Evolutionary conservation across 2,329 filamentous ascomycete species (phyloP).

Genomic region (Orbilia blumenaviensis): DNA sequence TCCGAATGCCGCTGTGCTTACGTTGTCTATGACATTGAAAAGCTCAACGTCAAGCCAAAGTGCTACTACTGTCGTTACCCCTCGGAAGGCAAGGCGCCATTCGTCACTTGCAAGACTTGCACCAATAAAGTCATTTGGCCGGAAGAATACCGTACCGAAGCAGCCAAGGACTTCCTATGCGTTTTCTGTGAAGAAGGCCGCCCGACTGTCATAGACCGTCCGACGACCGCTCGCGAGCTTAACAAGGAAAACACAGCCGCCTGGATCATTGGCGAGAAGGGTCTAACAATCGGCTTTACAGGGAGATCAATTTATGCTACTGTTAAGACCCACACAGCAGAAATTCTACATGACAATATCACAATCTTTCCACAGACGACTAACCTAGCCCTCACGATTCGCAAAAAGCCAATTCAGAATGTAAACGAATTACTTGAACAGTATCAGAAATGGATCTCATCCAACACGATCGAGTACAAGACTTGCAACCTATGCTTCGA

Average conservation of each 20-base stretch:
- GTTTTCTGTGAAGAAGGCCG: constrained; percentile 61
- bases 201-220: constrained; percentile 60
- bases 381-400: constrained; percentile 58
- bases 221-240: constrained; percentile 62
- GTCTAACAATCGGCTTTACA: constrained; percentile 61
- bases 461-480: constrained; percentile 59
- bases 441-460: constrained; percentile 61
- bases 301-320: constrained; percentile 62
- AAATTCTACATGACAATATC: constrained; percentile 61
- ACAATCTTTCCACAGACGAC: constrained; percentile 59
- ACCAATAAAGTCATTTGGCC: constrained; percentile 65
- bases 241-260: constrained; percentile 62
- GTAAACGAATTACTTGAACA: constrained; percentile 59
- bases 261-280: constrained; percentile 64
- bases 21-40: constrained; percentile 64
- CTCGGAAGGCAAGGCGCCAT: constrained; percentile 59
- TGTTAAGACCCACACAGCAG: constrained; percentile 59
- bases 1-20: constrained; percentile 65
- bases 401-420: constrained; percentile 64
- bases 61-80: constrained; percentile 65
- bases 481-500: constrained; percentile 65
- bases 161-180: constrained; percentile 62
- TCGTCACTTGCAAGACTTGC: constrained; percentile 64
- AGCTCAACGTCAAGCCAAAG: constrained; percentile 64
- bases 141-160: constrained; percentile 61